Percentiles rank a stretch among this genome's conserved stretches.
These are phyloP conservation scores for Trichoderma harzianum DNA, from an alignment of 2,329 filamentous ascomycete species.

Conservation along the genomic window DNA sequence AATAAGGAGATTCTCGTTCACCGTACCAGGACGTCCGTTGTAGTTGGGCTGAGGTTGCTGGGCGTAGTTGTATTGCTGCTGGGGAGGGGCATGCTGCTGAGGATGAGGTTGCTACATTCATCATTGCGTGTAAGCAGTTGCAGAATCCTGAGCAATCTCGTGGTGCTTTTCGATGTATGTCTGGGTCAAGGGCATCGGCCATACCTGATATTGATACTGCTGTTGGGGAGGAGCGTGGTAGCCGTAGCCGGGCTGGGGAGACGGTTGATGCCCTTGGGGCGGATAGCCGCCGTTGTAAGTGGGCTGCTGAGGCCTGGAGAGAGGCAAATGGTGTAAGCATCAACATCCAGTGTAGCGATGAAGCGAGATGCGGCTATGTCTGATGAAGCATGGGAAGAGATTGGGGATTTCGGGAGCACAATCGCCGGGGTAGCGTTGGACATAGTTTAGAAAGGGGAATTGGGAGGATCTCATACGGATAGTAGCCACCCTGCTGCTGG, in stretches of 20 bases:
- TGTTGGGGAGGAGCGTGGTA: conserved; percentile 42
- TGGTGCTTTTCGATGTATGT: not conserved
- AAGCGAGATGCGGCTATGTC: not conserved
- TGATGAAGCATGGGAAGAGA: not conserved
- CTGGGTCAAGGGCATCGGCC: not conserved
- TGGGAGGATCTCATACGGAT: conserved; percentile 45
- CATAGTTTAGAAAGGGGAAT: conserved; percentile 24
- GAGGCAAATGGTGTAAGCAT: not conserved
- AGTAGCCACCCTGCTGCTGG: conserved; percentile 44
- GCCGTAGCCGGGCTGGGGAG: conserved; percentile 48
- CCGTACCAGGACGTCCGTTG: conserved; percentile 43
- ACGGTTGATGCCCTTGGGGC: conserved; percentile 44
- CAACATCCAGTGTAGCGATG: not conserved
- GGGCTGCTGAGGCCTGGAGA: conserved; percentile 35
- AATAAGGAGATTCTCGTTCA: not conserved
- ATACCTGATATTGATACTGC: conserved; percentile 40
- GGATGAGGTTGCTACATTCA: conserved; percentile 27
- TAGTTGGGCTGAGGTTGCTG: conserved; percentile 44
- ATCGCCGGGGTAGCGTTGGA: not conserved
- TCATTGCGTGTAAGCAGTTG: not conserved
- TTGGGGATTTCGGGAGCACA: not conserved
- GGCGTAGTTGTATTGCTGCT: conserved; percentile 32
- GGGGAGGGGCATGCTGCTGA: conserved; percentile 28
- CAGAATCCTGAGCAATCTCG: not conserved
- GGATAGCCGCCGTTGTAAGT: conserved; percentile 47